Evolutionary conservation across 495 filamentous ascomycete genomes (phyloP), one percentile per base, ranked within the genome.

Genomic region (Sphaerosporella brunnea): DNA sequence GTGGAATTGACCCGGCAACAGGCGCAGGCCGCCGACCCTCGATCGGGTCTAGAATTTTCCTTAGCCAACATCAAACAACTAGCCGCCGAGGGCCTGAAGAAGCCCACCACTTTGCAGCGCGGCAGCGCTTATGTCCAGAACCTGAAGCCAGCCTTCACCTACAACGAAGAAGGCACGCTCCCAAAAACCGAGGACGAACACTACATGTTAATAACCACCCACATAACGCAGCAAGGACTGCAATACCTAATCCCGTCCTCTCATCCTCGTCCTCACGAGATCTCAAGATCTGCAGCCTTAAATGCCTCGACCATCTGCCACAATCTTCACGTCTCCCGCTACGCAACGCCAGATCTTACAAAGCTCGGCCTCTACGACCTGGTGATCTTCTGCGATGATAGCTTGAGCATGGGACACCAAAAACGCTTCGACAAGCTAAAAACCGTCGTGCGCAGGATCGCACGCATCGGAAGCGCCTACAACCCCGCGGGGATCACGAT

Each of bases 351-450:
- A 11, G 40, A 50, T 13, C 19, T 58, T 28, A 25, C 16, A 8
- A 53, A 37, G 18, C 11, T 58, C 1, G 55, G 53, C 9, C 53
- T 58, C 28, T 58, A 53, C 21, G 55, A 58, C n/a, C 41, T 43
- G 3, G 28, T 58, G 26, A 25, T 58, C 9, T 52, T 50, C 19
- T 52, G 53, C 15, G 55, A 58, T 23, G 55, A 58, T 23, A 49
- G 45, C 2, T 9, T n/a, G 10, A 46, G 45, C 0, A 56, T 56
- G 55, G 15, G 40, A 10, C 4, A 1, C 1, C 16, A 30, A 2
- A 4, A 16, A 1, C 50, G 44, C n/a, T 48, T 21, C 9, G 28
- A 9, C 2, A 23, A 37, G 2, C 19, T 48, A 13, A 20, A 32
- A 3, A 32, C 21, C 3, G 25, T 48, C 4, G 24, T 52, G 18